Percentiles rank a stretch among this genome's conserved stretches.
These are phyloP conservation scores for Cercospora zeina DNA, from an alignment of 2,329 filamentous ascomycete genomes.

Conservation along the genomic window DNA sequence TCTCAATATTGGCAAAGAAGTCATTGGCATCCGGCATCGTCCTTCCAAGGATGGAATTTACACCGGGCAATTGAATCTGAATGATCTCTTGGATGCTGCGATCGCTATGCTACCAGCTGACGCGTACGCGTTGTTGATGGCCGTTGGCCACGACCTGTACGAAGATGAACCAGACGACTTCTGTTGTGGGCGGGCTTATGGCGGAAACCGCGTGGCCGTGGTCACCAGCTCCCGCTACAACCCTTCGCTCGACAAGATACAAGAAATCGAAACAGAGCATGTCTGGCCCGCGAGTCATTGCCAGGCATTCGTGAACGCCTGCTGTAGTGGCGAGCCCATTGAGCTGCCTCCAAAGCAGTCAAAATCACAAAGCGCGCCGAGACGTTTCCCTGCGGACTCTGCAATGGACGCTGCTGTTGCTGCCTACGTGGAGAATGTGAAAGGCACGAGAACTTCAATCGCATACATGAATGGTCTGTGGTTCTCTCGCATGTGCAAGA, in stretches of 20 bases:
- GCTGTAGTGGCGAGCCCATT: constrained; percentile 28
- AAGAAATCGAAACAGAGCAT: constrained; percentile 54
- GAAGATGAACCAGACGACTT: constrained; percentile 67
- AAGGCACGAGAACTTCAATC: background rate
- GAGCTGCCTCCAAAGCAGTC: constrained; percentile 10
- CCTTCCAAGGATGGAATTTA: constrained; percentile 52
- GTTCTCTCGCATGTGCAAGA: constrained; percentile 59
- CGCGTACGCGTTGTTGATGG: constrained; percentile 59
- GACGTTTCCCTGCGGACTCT: background rate
- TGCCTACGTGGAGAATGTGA: constrained; percentile 1
- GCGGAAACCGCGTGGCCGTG: constrained; percentile 61
- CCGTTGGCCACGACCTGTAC: constrained; percentile 64
- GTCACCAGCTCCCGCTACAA: constrained; percentile 64
- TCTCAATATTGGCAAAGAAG: constrained; percentile 44
- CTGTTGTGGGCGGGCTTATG: constrained; percentile 66
- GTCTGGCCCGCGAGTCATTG: constrained; percentile 68
- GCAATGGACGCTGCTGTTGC: constrained; percentile 25
- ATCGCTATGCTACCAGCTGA: constrained; percentile 57
- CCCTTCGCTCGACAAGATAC: constrained; percentile 48
- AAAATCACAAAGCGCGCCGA: constrained; percentile 25
- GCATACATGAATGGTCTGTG: constrained; percentile 47
- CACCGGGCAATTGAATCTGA: constrained; percentile 57
- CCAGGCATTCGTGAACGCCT: constrained; percentile 49
- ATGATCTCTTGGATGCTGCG: constrained; percentile 61
- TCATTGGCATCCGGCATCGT: constrained; percentile 56